Evolutionary conservation across 2,329 filamentous ascomycete species (phyloP).

Genomic region (Paecilomyces dactylethromorphus): DNA sequence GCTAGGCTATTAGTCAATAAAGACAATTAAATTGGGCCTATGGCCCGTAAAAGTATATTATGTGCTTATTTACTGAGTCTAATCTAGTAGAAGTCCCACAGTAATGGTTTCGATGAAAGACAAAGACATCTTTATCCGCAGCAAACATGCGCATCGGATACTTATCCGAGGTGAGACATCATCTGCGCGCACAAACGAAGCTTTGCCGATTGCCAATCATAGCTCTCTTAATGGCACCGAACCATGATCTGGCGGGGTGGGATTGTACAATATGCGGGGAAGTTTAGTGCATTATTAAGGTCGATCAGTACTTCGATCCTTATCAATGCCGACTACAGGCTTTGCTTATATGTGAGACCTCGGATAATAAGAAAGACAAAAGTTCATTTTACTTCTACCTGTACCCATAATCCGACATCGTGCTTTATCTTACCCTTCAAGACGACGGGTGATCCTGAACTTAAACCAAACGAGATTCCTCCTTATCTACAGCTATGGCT

Average conservation of each 20-base stretch:
- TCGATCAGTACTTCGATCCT: neutral
- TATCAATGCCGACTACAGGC: neutral
- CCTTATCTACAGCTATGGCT: constrained; percentile 21
- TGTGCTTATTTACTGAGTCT: neutral
- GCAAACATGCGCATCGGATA: neutral
- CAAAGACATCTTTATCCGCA: neutral
- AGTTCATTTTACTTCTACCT: no score
- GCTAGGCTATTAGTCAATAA: neutral
- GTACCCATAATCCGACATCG: no score
- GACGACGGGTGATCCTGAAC: neutral
- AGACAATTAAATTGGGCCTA: neutral
- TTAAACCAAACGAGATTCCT: neutral
- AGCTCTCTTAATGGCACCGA: neutral
- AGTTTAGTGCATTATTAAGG: neutral
- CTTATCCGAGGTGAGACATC: neutral
- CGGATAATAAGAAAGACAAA: neutral
- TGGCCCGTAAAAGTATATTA: neutral
- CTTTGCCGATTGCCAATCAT: neutral
- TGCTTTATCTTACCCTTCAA: no score
- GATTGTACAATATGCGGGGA: neutral
- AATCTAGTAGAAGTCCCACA: neutral
- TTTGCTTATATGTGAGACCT: neutral
- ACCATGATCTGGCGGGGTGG: neutral
- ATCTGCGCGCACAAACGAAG: no score
- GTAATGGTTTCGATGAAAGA: neutral